A percentile compares a stretch with the other conserved stretches of the same genome.
These are phyloP conservation scores for Tetracladium setigerum DNA, from an alignment of 495 filamentous ascomycete species.

Conservation along the genomic window DNA sequence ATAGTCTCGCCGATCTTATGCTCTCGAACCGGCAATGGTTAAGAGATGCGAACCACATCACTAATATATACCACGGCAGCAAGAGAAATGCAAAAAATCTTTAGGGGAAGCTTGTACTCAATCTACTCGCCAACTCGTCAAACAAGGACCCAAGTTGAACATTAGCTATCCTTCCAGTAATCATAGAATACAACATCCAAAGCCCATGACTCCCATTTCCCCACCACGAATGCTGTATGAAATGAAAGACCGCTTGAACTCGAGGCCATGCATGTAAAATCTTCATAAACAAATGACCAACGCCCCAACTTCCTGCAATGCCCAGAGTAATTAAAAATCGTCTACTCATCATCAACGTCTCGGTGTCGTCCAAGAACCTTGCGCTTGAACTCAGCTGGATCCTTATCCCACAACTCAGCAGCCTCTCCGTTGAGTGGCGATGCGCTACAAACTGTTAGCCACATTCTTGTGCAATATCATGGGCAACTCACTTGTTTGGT, in stretches of 20 bases:
- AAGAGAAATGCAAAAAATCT: no score
- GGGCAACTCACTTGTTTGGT: constrained; percentile 79
- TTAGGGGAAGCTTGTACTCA: no score
- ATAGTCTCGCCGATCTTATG: no score
- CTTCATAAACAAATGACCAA: constrained; percentile 1
- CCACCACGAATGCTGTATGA: constrained; percentile 16
- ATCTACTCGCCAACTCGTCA: no score
- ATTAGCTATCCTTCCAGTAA: no score
- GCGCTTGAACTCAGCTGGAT: constrained; percentile 80
- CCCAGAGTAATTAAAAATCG: background rate
- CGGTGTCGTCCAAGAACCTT: constrained; percentile 50
- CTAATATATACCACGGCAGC: no score
- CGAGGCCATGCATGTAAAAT: constrained; percentile 10
- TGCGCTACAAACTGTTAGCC: constrained; percentile 46
- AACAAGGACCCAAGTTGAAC: no score
- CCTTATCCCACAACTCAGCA: constrained; percentile 89
- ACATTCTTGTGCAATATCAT: constrained; percentile 3
- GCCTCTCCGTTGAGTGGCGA: constrained; percentile 95
- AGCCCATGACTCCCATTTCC: constrained; percentile 14
- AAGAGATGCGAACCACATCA: no score
- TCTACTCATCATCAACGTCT: constrained; percentile 48
- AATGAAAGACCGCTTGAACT: constrained; percentile 2
- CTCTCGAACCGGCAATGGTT: no score
- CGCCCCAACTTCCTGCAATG: background rate
- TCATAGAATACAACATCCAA: constrained; percentile 1